phyloP scores from a whole-genome alignment of 768 basidiomycete species.

The Boletus eberwhitei region DNA sequence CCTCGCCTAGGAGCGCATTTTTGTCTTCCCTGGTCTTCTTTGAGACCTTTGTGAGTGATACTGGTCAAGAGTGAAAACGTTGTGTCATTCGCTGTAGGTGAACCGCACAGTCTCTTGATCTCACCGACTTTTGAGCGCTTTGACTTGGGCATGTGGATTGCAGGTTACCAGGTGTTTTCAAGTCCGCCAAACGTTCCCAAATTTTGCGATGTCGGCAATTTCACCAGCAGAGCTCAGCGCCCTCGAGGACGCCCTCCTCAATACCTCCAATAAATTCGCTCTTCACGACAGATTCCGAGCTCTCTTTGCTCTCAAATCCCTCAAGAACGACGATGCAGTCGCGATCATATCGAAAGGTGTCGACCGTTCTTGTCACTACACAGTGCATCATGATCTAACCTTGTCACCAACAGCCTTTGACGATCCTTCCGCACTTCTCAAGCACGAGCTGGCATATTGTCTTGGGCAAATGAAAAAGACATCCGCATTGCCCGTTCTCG shows the following conservation, averaged over 20 bases:
- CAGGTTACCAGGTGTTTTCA: constrained; percentile 33
- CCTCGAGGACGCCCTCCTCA: constrained; percentile 78
- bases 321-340: constrained; percentile 77
- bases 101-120: constrained; percentile 26
- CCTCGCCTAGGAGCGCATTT: constrained; percentile 75
- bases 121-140: constrained; percentile 86
- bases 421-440: constrained; percentile 86
- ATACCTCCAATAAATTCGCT: constrained; percentile 63
- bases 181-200: constrained; percentile 45
- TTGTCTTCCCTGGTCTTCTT: constrained; percentile 95
- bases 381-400: not conserved
- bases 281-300: constrained; percentile 88
- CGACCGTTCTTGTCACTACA: constrained; percentile 9
- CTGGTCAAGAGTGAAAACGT: constrained; percentile 39
- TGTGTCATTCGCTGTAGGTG: constrained; percentile 1
- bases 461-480: constrained; percentile 84
- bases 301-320: constrained; percentile 86
- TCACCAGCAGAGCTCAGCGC: constrained; percentile 54
- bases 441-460: constrained; percentile 97
- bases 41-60: constrained; percentile 89
- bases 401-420: constrained; percentile 56
- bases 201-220: constrained; percentile 33
- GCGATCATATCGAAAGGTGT: constrained; percentile 81
- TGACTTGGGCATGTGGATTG: constrained; percentile 73
- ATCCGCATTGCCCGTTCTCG: constrained; percentile 75